These are phyloP conservation scores for Dryas drummondii DNA, from an alignment of 306 rosid species.

Conservation along the genomic window DNA sequence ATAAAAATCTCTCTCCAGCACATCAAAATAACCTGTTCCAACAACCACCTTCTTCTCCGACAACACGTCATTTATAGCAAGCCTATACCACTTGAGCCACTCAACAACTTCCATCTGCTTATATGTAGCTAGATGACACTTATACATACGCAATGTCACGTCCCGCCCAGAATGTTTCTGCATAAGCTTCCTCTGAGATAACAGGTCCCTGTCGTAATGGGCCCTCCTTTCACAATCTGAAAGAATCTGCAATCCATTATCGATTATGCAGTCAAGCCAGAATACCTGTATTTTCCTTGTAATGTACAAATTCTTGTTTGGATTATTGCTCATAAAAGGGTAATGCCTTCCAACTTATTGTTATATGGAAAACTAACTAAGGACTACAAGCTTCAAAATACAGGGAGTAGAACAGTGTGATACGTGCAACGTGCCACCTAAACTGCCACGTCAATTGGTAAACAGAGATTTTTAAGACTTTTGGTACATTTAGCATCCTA, in stretches of 20 bases:
- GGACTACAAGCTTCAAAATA: too few species aligned
- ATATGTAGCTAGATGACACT: slow-evolving; percentile 38
- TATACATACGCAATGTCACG: slow-evolving; percentile 42
- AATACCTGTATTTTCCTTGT: slow-evolving; percentile 23
- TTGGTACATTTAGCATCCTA: not conserved
- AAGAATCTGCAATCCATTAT: slow-evolving; percentile 84
- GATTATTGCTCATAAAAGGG: not conserved
- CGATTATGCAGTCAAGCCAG: slow-evolving; percentile 35
- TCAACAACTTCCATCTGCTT: slow-evolving; percentile 90
- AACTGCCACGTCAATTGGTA: not conserved
- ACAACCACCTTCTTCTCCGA: slow-evolving; percentile 64
- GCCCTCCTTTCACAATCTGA: slow-evolving; percentile 79
- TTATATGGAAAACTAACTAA: too few species aligned
- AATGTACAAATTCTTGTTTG: not conserved
- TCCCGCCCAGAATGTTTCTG: slow-evolving; percentile 41
- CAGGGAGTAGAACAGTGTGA: too few species aligned
- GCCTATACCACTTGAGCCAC: slow-evolving; percentile 88
- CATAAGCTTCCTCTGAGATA: slow-evolving; percentile 62
- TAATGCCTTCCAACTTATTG: not conserved
- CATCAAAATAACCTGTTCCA: slow-evolving; percentile 78
- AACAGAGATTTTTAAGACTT: not conserved
- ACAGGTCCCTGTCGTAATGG: slow-evolving; percentile 68
- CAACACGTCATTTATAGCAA: slow-evolving; percentile 65
- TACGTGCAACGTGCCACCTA: not conserved
- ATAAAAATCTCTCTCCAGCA: slow-evolving; percentile 83